Percentiles rank a stretch among this genome's conserved stretches.
Evolutionary conservation across 2,329 filamentous ascomycete species (phyloP).

Genomic region (Trichoderma guizhouense): DNA sequence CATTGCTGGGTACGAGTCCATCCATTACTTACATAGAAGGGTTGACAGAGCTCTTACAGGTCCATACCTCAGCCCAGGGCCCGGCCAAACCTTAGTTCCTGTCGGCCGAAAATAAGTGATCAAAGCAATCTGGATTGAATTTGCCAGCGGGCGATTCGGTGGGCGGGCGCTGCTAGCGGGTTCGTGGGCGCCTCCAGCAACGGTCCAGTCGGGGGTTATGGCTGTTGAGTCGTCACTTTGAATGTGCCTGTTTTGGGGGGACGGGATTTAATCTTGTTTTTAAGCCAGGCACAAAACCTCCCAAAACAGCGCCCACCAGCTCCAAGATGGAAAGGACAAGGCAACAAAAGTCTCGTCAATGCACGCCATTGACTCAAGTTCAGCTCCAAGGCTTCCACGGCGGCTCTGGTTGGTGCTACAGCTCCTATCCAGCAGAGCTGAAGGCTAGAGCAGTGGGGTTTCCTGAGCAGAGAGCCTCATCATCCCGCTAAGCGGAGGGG

Average conservation of each 20-base stretch:
- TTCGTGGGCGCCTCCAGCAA: not conserved
- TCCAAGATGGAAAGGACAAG: not conserved
- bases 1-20: not conserved
- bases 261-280: slow-evolving; percentile 2
- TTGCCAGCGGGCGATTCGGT: slow-evolving; percentile 1
- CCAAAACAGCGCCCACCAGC: not conserved
- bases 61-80: not conserved
- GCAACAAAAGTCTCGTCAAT: not conserved
- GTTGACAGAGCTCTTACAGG: not conserved
- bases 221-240: not conserved
- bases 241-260: not conserved
- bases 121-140: not conserved
- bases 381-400: slow-evolving; percentile 1
- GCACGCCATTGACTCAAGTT: slow-evolving; percentile 4
- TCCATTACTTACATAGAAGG: not conserved
- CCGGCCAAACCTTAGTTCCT: not conserved
- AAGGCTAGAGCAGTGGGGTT: slow-evolving; percentile 6
- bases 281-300: slow-evolving; percentile 3
- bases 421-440: slow-evolving; percentile 1
- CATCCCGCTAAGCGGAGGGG: slow-evolving; percentile 8
- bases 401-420: not conserved
- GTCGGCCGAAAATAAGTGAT: not conserved
- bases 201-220: not conserved
- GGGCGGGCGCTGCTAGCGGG: not conserved
- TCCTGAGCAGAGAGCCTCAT: slow-evolving; percentile 12